Base-by-base conservation (phyloP, 805 yeast genomes). In the Spathaspora girioi region DNA sequence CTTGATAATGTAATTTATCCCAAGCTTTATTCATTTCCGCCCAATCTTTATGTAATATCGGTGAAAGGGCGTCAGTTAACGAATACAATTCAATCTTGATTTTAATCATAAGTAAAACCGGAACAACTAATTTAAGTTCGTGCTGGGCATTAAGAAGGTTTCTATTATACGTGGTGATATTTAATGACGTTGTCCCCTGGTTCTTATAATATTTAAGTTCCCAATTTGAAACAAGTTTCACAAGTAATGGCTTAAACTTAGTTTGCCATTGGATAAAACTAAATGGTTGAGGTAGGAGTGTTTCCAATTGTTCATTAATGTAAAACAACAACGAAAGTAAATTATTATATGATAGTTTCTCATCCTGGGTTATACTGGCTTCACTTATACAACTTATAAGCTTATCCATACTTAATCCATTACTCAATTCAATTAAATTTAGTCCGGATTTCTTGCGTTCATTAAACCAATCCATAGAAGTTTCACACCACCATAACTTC, bases 31-130 rank as follows among this genome's bases (percentile, higher is more conserved):
- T 84, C 90, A 87, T 84, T 0, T 76, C 80, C 14, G 64, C 71
- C 89, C 91, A 87, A 64, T 87, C 85, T 58, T 85, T 82, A 49
- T 70, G 62, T 79, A 90, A 81, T 5, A 86, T 81, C 43, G 76
- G 75, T 50, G 77, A 74, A 62, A 87, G 72, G 6, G 86, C 76
- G 3, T 87, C 84, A 0, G 89, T 79, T 45, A 86, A 61, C 11
- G 26, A 19, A 59, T 82, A 76, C 31, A 86, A 68, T 60, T 86
- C 79, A 53, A 84, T 75, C 55, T 88, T 75, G 45, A 87, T 84
- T 60, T 83, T 84, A 17, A 89, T 86, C 61, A 86, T 80, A 19
- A 81, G 77, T 47, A 82, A 75, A 56, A 87, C 65, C 3, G 94
- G 93, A 51, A 87, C 66, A 19, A 86, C 80, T 56, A 87, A 66